These are phyloP conservation scores for Diaporthe vexans DNA, from an alignment of 2,329 filamentous ascomycete species.

Conservation along the genomic window DNA sequence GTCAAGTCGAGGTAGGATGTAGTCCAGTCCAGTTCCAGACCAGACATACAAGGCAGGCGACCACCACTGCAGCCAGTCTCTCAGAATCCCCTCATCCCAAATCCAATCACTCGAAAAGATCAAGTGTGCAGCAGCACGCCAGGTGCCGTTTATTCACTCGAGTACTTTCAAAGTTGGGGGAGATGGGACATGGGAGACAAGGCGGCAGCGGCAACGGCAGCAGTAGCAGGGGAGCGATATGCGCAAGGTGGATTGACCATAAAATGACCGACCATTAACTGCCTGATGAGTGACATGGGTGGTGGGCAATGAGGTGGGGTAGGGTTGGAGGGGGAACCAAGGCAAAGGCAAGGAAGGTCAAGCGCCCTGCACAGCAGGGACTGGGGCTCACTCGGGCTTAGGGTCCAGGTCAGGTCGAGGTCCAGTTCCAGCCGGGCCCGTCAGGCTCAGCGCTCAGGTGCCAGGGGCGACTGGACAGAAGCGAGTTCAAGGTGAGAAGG, in stretches of 20 bases:
- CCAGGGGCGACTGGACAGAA: neutral
- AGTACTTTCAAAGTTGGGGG: neutral
- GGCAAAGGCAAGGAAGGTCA: conserved; percentile 4
- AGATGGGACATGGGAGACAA: neutral
- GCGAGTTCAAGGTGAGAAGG: neutral
- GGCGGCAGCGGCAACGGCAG: neutral
- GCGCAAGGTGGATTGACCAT: conserved; percentile 8
- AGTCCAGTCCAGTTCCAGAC: neutral
- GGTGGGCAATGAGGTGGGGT: neutral
- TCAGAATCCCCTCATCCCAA: neutral
- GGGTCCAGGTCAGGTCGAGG: conserved; percentile 4
- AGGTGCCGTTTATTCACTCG: neutral
- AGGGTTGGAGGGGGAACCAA: neutral
- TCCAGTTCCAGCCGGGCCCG: neutral
- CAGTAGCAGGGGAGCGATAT: conserved; percentile 14
- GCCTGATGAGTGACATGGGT: conserved; percentile 17
- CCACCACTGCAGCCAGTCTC: neutral
- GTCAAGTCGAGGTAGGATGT: no score
- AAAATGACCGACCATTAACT: conserved; percentile 7
- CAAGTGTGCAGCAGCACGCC: neutral
- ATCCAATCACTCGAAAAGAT: neutral
- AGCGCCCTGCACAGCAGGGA: neutral
- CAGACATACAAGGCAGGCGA: neutral
- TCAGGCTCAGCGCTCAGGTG: neutral
- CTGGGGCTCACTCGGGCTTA: conserved; percentile 13